Conservation (phyloP, 1,139 yeast species). For the Sugiyamaella sp. region DNA sequence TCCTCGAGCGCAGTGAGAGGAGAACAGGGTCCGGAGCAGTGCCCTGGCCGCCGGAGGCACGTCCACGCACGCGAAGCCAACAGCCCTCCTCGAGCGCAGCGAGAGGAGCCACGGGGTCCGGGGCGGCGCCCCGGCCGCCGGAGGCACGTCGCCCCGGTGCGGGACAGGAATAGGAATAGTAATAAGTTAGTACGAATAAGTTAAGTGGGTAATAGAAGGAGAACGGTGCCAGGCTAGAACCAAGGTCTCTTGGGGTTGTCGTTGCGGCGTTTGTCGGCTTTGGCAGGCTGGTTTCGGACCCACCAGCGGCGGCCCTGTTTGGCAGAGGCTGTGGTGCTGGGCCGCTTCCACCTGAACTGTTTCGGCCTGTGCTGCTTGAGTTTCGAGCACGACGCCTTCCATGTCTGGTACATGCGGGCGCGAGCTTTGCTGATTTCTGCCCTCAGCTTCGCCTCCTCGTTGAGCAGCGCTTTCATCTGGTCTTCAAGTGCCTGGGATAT, state of each 20-base stretch:
- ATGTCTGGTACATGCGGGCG: not conserved
- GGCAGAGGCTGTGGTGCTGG: too few species aligned
- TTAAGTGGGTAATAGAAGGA: not conserved
- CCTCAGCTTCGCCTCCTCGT: not conserved
- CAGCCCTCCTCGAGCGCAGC: not conserved
- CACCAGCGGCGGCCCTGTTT: too few species aligned
- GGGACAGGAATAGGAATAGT: not conserved
- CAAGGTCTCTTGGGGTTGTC: too few species aligned
- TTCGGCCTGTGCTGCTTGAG: not conserved
- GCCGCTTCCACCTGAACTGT: too few species aligned
- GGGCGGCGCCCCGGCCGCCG: conserved; percentile 3
- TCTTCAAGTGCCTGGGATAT: not conserved
- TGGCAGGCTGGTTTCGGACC: too few species aligned
- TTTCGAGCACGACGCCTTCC: not conserved
- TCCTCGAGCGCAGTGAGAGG: too few species aligned
- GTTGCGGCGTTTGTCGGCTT: too few species aligned
- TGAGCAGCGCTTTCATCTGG: too few species aligned
- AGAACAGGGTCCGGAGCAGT: too few species aligned
- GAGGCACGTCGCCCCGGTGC: not conserved
- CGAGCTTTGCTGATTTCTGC: not conserved
- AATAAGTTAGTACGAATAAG: not conserved
- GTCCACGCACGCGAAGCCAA: too few species aligned
- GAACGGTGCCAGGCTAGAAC: too few species aligned
- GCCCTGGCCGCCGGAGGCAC: too few species aligned
- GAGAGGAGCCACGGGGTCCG: not conserved